A percentile compares a stretch with the other conserved stretches of the same genome.
These are phyloP conservation scores for Byssoonygena ceratinophila DNA, from an alignment of 2,329 filamentous ascomycete genomes.

Conservation along the genomic window DNA sequence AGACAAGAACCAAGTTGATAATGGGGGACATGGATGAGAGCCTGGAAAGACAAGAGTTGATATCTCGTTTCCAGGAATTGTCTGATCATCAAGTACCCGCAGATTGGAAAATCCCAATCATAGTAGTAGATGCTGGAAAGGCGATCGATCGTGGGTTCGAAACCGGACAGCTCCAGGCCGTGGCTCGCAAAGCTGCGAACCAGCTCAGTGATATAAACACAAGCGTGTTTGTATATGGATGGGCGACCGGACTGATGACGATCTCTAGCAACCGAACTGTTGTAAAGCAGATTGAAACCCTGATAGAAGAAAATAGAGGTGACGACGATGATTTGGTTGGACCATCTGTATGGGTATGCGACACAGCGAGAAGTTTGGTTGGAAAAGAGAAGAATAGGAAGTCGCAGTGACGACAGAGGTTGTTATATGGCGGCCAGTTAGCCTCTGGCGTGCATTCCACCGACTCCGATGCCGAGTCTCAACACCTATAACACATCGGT, in stretches of 20 bases:
- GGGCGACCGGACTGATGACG: slow-evolving; percentile 53
- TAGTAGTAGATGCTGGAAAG: slow-evolving; percentile 42
- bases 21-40: slow-evolving; percentile 39
- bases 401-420: slow-evolving; percentile 14
- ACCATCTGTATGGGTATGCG: slow-evolving; percentile 55
- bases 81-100: slow-evolving; percentile 46
- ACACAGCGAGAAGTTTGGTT: slow-evolving; percentile 54
- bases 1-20: slow-evolving; percentile 48
- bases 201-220: slow-evolving; percentile 52
- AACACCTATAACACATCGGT: background rate
- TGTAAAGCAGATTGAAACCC: slow-evolving; percentile 52
- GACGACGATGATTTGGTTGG: slow-evolving; percentile 43
- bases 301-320: slow-evolving; percentile 44
- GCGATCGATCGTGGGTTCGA: slow-evolving; percentile 25
- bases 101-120: slow-evolving; percentile 52
- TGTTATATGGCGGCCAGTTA: background rate
- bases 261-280: slow-evolving; percentile 61
- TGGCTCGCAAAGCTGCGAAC: slow-evolving; percentile 35
- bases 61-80: slow-evolving; percentile 34
- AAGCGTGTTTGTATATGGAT: slow-evolving; percentile 63
- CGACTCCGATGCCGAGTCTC: background rate
- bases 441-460: background rate
- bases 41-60: slow-evolving; percentile 25
- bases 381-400: slow-evolving; percentile 51
- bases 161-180: slow-evolving; percentile 37